Percentiles rank a stretch among this genome's conserved stretches.
phyloP scores from a whole-genome alignment of 352 stramenopile species.

The Phytophthora pluvialis region DNA sequence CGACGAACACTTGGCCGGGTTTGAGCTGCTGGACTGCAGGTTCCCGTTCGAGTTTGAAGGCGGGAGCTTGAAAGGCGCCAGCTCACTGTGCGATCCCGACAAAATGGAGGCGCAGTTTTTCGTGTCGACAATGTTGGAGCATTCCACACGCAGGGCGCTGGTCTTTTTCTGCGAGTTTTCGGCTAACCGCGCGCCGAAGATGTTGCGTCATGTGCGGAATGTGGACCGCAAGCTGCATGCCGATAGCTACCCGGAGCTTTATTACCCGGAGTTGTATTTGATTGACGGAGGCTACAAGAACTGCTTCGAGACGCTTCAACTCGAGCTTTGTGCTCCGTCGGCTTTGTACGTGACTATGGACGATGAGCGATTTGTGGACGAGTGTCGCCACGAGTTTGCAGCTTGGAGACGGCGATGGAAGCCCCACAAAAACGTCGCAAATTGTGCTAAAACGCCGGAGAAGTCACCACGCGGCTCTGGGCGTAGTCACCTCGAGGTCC shows the following conservation, averaged over 20 bases:
- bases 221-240: conserved; percentile 66
- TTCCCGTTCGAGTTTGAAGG: conserved; percentile 63
- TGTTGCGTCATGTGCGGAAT: conserved; percentile 71
- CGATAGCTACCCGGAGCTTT: conserved; percentile 62
- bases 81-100: conserved; percentile 49
- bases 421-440: conserved; percentile 43
- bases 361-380: conserved; percentile 48
- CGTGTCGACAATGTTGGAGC: conserved; percentile 4
- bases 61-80: conserved; percentile 46
- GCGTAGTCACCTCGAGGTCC: background rate
- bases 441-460: conserved; percentile 48
- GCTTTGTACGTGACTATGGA: conserved; percentile 56
- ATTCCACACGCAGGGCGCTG: conserved; percentile 49
- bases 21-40: conserved; percentile 61
- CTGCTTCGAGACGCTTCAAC: conserved; percentile 57
- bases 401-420: conserved; percentile 57
- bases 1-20: conserved; percentile 31
- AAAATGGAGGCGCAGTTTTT: conserved; percentile 56
- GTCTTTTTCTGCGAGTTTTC: conserved; percentile 82
- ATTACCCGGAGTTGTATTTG: conserved; percentile 74
- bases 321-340: conserved; percentile 43
- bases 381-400: conserved; percentile 58
- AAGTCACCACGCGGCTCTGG: conserved; percentile 10
- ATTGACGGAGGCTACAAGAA: conserved; percentile 79
- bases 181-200: conserved; percentile 69